Evolutionary conservation across 768 basidiomycete genomes (phyloP), one percentile per base, ranked within the genome.

Genomic region (Asterophora lycoperdoides): DNA sequence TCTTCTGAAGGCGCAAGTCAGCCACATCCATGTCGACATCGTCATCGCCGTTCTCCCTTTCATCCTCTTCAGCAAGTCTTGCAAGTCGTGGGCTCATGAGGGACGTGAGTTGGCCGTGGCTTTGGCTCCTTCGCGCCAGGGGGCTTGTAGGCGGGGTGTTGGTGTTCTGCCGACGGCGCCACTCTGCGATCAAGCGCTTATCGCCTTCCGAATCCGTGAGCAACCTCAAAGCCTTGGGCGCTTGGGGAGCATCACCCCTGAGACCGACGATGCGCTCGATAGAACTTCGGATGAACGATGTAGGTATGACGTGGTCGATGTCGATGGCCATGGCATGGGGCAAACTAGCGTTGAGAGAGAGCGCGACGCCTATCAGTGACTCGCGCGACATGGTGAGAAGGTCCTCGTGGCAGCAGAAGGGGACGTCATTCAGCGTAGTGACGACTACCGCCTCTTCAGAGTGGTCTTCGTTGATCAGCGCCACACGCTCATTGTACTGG

Each of bases 391-490:
- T 86, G 1, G 76, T 73, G 46, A 86, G 58, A 35, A 87, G 73
- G 55, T 89, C 84, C 51, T 84, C 83, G 59, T 89, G 84, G 63
- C 83, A 86, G 64, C 82, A 84, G 66, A 87, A 89, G 0, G 84
- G 84, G 8, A 76, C 68, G 18, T 62, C 64, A 35, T 74, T 68
- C 10, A 88, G 70, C 5, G 84, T 73, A 0, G 81, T 86, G 61
- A 87, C 78, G 33, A 86, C 71, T 35, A 87, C 68, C 7, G 77
- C 79, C 54, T 81, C 76, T 43, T 76, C 74, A 2, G 75, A 64
- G 13, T 63, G 58, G 23, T 76, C 74, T 49, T 83, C 78, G 48
- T 79, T 78, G 58, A 86, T 82, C 10, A 88, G 66, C 1, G 84
- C 80, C 34, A 86, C 65, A 46, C 76, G 67, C 3, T 72, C 66